phyloP scores from a whole-genome alignment of 2,329 filamentous ascomycete genomes.

The Lasiodiplodia sp. region DNA sequence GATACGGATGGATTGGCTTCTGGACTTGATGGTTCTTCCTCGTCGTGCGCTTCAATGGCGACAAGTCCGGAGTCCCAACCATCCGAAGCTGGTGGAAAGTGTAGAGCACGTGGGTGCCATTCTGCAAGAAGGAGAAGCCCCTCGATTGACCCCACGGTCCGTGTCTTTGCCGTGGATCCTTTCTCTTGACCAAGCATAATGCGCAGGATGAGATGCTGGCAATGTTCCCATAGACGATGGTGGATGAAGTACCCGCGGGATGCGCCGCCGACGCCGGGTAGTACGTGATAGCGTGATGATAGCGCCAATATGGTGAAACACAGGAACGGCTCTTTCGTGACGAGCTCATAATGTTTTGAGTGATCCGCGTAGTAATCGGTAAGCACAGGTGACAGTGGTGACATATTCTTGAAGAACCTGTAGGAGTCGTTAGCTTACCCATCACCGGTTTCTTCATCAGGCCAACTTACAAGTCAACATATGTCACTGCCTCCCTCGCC shows the following conservation, averaged over 20 bases:
- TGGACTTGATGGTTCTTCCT: constrained; percentile 42
- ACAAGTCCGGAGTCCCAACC: constrained; percentile 64
- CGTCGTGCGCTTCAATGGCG: constrained; percentile 50
- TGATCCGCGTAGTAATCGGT: constrained; percentile 59
- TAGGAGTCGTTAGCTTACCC: not conserved
- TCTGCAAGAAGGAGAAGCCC: constrained; percentile 62
- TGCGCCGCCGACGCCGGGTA: constrained; percentile 48
- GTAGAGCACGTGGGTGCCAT: constrained; percentile 63
- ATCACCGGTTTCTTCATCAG: not conserved
- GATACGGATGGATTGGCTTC: constrained; percentile 45
- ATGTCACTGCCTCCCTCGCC: constrained; percentile 61
- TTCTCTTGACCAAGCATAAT: constrained; percentile 64
- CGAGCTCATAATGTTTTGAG: constrained; percentile 55
- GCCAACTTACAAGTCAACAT: constrained; percentile 54
- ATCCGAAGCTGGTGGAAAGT: constrained; percentile 61
- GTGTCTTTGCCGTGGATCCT: constrained; percentile 56
- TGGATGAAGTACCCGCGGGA: constrained; percentile 62
- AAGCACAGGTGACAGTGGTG: constrained; percentile 59
- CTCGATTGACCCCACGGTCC: constrained; percentile 61
- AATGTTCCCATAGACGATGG: constrained; percentile 62
- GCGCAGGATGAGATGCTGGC: constrained; percentile 60
- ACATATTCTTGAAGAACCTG: constrained; percentile 58
- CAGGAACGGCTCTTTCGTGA: constrained; percentile 60
- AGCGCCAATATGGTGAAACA: constrained; percentile 63
- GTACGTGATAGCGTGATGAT: constrained; percentile 58